Conservation (phyloP, 768 basidiomycete species). For the Lentinula edodes region DNA sequence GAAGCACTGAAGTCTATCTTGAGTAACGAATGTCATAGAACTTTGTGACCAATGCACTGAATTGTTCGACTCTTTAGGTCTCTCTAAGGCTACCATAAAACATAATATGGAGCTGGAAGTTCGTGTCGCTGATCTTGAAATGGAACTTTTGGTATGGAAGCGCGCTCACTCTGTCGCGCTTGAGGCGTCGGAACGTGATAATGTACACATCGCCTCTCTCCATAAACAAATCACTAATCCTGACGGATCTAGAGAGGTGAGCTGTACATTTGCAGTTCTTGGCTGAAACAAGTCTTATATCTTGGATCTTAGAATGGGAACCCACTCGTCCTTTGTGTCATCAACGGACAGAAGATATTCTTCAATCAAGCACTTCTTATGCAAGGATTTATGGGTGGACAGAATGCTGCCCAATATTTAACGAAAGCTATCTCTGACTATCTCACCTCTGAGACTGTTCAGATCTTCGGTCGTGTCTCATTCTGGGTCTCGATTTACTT, state of each 20-base stretch:
- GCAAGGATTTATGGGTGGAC: slow-evolving; percentile 64
- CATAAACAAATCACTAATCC: slow-evolving; percentile 58
- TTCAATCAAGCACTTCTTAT: slow-evolving; percentile 54
- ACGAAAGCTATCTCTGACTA: slow-evolving; percentile 67
- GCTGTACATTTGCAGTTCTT: slow-evolving; percentile 3
- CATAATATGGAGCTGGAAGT: slow-evolving; percentile 60
- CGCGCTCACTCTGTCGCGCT: slow-evolving; percentile 59
- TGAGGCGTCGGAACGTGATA: slow-evolving; percentile 62
- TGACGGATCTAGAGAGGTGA: slow-evolving; percentile 41
- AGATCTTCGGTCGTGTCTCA: slow-evolving; percentile 57
- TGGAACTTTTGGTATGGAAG: slow-evolving; percentile 67
- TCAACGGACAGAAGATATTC: slow-evolving; percentile 68
- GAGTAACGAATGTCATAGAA: slow-evolving; percentile 29
- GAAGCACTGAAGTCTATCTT: slow-evolving; percentile 58
- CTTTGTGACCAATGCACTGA: neutral
- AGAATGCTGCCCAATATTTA: slow-evolving; percentile 55
- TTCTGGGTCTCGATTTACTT: slow-evolving; percentile 75
- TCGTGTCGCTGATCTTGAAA: slow-evolving; percentile 61
- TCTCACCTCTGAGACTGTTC: slow-evolving; percentile 55
- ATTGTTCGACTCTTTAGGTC: slow-evolving; percentile 32
- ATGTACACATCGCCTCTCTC: slow-evolving; percentile 58
- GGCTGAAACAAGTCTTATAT: no score
- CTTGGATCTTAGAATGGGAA: slow-evolving; percentile 41
- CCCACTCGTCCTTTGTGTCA: slow-evolving; percentile 66
- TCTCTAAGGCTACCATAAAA: slow-evolving; percentile 59